These are phyloP conservation scores for Synchytrium microbalum DNA, from an alignment of 371 early-diverging fungal species.

Conservation along the genomic window DNA sequence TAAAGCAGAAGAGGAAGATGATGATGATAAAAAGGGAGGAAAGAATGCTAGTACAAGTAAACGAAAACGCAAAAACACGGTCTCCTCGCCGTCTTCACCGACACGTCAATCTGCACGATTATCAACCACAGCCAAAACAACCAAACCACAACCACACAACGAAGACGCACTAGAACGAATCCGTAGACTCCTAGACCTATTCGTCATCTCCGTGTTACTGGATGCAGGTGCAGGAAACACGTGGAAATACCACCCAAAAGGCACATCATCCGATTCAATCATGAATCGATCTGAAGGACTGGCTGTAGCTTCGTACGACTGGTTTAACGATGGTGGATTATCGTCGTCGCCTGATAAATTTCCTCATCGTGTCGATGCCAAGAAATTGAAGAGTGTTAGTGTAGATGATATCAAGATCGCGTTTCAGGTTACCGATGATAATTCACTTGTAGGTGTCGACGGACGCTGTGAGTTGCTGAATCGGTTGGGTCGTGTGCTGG, in stretches of 20 bases:
- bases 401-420: slow-evolving; percentile 51
- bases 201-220: slow-evolving; percentile 80
- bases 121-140: neutral
- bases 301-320: slow-evolving; percentile 76
- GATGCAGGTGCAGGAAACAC: slow-evolving; percentile 88
- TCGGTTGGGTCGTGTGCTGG: slow-evolving; percentile 48
- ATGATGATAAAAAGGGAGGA: slow-evolving; percentile 7
- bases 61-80: neutral
- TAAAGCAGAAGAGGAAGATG: slow-evolving; percentile 12
- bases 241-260: slow-evolving; percentile 70
- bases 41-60: slow-evolving; percentile 5
- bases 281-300: slow-evolving; percentile 79
- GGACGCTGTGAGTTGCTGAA: slow-evolving; percentile 68
- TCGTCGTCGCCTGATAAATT: slow-evolving; percentile 44
- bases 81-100: neutral
- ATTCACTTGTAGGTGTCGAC: slow-evolving; percentile 75
- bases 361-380: slow-evolving; percentile 66
- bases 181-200: slow-evolving; percentile 65
- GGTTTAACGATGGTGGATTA: slow-evolving; percentile 76
- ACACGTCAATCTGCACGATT: slow-evolving; percentile 8
- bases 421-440: slow-evolving; percentile 69
- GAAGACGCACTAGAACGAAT: slow-evolving; percentile 18
- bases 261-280: slow-evolving; percentile 14
- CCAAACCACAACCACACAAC: neutral
- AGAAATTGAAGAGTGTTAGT: slow-evolving; percentile 48